Conservation (phyloP, 108 stramenopile species). For the Mediolabrus comicus region DNA sequence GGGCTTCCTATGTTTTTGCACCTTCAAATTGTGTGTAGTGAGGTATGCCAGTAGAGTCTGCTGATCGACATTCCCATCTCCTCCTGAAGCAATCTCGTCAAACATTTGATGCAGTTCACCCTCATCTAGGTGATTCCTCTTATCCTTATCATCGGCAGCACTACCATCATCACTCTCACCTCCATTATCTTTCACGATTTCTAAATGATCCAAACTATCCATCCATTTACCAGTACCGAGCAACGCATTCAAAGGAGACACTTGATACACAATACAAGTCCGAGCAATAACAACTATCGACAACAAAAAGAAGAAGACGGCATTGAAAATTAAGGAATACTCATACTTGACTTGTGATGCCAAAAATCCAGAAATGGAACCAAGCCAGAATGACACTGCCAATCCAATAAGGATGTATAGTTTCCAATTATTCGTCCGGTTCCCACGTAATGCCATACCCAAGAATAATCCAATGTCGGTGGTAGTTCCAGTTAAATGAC, state of each 20-base stretch:
- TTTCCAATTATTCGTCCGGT: constrained; percentile 35
- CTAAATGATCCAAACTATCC: neutral
- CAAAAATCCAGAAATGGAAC: constrained; percentile 23
- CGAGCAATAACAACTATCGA: neutral
- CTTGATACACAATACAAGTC: neutral
- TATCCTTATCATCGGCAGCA: neutral
- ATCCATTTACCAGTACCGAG: neutral
- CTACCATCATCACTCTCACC: neutral
- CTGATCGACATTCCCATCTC: constrained; percentile 1
- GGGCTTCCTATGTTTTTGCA: neutral
- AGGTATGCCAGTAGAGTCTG: neutral
- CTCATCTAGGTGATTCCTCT: neutral
- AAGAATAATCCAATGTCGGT: constrained; percentile 56
- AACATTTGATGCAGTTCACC: constrained; percentile 1
- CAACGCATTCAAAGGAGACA: too few relatives aligned
- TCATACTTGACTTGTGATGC: neutral
- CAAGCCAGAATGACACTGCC: constrained; percentile 46
- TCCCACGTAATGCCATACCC: constrained; percentile 51
- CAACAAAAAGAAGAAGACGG: constrained; percentile 18
- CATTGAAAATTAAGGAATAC: constrained; percentile 27
- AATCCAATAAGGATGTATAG: constrained; percentile 36
- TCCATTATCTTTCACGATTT: too few relatives aligned
- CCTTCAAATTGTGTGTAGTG: neutral
- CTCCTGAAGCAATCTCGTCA: neutral
- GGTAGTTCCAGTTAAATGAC: constrained; percentile 53